Base-by-base conservation (phyloP, 2,329 filamentous ascomycete species). In the Fusarium dimerum region DNA sequence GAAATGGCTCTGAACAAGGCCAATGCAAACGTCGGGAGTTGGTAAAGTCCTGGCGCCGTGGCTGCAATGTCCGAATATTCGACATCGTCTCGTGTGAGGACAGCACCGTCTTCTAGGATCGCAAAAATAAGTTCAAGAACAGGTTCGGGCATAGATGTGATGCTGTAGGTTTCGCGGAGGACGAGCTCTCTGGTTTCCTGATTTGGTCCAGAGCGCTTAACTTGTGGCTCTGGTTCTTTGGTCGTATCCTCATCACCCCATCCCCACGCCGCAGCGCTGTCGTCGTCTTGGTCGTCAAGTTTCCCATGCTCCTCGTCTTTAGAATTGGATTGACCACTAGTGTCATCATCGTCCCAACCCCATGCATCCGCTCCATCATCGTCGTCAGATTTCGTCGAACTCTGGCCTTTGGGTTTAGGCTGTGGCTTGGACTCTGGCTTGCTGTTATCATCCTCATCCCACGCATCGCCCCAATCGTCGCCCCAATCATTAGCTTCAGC, bases 61-160 rank as follows among this genome's bases (percentile, higher is more conserved):
- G 86, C 76, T 1, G 85, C 80, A 46, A 93, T 84, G 0, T 86
- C 80, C 11, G 81, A 78, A 30, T 73, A 73, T 29, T 79, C 75
- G 38, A 65, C 72, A 76, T 77, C 73, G 69, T 58, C 82, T 71
- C 40, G 78, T 66, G 83, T 83, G 43, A 93, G 73, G 1, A 76
- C 78, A 10, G 82, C 81, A 2, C 78, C 85, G 58, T 89, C 85
- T 54, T 86, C 81, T 55, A 82, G 69, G 29, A 87, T 79, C 12
- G 76, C 66, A 18, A 78, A 75, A 47, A 93, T 84, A 29, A 90
- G 78, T 16, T 83, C 78, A 17, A 92, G 77, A 12, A 97, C 85
- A 5, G 86, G 83, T 55, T 91, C 87, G 1, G 94, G 93, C 69
- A 97, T 88, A 3, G 89, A 88, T 0, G 93, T 97, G 47, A 96